A percentile compares a stretch with the other conserved stretches of the same genome.
Evolutionary conservation across 1,284 basidiomycete species (phyloP).

Genomic region (Cerioporus squamosus): DNA sequence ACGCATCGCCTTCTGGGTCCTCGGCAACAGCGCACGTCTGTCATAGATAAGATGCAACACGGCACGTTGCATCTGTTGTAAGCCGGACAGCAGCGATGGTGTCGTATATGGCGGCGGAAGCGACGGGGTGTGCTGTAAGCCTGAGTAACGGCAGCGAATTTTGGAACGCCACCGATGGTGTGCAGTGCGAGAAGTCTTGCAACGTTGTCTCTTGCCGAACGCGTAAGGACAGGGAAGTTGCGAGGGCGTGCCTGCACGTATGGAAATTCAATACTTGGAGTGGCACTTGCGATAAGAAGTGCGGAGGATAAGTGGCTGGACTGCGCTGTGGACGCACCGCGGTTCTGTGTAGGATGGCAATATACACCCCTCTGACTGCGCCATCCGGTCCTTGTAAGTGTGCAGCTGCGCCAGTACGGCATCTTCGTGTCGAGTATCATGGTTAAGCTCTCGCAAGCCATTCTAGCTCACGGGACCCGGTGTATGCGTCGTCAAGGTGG

Average conservation of each 20-base stretch:
- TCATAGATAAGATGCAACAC: constrained; percentile 15
- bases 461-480: neutral
- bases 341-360: neutral
- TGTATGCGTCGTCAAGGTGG: neutral
- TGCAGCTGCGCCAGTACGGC: too few relatives aligned
- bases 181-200: too few relatives aligned
- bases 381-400: too few relatives aligned
- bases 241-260: neutral
- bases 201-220: too few relatives aligned
- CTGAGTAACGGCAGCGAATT: neutral
- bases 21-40: neutral
- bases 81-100: neutral
- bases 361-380: neutral
- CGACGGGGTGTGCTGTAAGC: too few relatives aligned
- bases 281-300: neutral
- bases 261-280: neutral
- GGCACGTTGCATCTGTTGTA: neutral
- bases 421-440: neutral
- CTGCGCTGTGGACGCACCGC: neutral
- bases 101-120: neutral
- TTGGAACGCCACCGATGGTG: neutral
- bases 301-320: neutral
- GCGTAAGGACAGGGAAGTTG: neutral
- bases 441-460: neutral
- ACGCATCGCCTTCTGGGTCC: neutral